Evolutionary conservation across 768 basidiomycete genomes (phyloP).

Genomic region (Cystofilobasidium capitatum): DNA sequence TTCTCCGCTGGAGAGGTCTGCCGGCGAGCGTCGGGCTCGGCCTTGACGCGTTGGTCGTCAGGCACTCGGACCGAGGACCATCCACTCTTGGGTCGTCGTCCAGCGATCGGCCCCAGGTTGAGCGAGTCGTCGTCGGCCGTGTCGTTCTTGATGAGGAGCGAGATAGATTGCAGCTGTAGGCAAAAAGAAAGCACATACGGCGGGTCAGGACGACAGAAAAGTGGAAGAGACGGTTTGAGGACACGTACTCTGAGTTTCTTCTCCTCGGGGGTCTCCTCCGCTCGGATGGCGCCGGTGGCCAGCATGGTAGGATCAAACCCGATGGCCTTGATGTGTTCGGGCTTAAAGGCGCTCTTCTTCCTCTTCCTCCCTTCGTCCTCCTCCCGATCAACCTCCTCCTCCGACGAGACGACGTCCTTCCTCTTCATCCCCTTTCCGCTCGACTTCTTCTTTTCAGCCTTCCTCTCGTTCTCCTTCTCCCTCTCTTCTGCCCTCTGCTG

Average conservation of each 20-base stretch:
- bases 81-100: not conserved
- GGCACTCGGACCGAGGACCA: slow-evolving; percentile 5
- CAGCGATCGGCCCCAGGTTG: not conserved
- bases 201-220: not conserved
- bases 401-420: slow-evolving; percentile 3
- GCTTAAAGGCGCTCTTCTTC: slow-evolving; percentile 52
- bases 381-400: slow-evolving; percentile 27
- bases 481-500: slow-evolving; percentile 28
- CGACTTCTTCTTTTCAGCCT: slow-evolving; percentile 5
- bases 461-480: slow-evolving; percentile 25
- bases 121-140: not conserved
- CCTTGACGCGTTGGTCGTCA: not conserved
- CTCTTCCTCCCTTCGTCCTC: slow-evolving; percentile 26
- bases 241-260: slow-evolving; percentile 17
- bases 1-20: not conserved
- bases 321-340: slow-evolving; percentile 56
- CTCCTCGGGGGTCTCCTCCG: slow-evolving; percentile 16
- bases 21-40: not conserved
- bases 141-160: slow-evolving; percentile 15
- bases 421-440: not conserved
- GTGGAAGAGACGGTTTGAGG: not conserved
- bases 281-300: not conserved
- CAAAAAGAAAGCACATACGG: not conserved
- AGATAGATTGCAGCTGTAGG: slow-evolving; percentile 13
- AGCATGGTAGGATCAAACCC: slow-evolving; percentile 63